A percentile compares a stretch with the other conserved stretches of the same genome.
Evolutionary conservation across 2,329 filamentous ascomycete genomes (phyloP).

Genomic region (Fusarium zealandicum): DNA sequence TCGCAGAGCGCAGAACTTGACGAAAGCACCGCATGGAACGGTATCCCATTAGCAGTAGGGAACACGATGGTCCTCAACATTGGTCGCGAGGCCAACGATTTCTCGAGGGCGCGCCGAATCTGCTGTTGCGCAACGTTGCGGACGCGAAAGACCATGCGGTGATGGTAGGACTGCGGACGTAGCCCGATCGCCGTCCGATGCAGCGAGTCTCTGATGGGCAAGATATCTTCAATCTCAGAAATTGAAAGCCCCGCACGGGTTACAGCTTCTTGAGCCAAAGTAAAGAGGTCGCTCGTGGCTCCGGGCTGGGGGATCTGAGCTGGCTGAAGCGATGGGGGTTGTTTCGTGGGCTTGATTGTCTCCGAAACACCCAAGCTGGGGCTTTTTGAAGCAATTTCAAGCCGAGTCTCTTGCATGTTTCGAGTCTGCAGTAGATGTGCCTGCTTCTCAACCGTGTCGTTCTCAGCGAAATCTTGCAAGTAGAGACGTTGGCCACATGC

Average conservation of each 20-base stretch:
- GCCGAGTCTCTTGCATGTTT: slow-evolving; percentile 26
- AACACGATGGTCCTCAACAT: slow-evolving; percentile 44
- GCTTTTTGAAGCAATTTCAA: slow-evolving; percentile 13
- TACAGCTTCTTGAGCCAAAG: slow-evolving; percentile 15
- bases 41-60: slow-evolving; percentile 14
- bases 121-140: slow-evolving; percentile 23
- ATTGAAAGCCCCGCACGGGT: slow-evolving; percentile 27
- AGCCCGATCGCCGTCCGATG: slow-evolving; percentile 43
- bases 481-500: slow-evolving; percentile 43
- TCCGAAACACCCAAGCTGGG: background rate
- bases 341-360: background rate
- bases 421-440: slow-evolving; percentile 39
- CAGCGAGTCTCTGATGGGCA: slow-evolving; percentile 43
- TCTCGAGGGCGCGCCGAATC: slow-evolving; percentile 41
- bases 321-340: background rate
- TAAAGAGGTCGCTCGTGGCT: slow-evolving; percentile 6
- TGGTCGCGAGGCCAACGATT: slow-evolving; percentile 38
- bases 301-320: background rate
- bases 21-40: slow-evolving; percentile 42
- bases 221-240: slow-evolving; percentile 40
- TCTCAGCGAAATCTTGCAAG: slow-evolving; percentile 45
- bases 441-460: slow-evolving; percentile 45
- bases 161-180: slow-evolving; percentile 47
- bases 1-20: slow-evolving; percentile 35
- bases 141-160: slow-evolving; percentile 45